Evolutionary conservation across 2,329 filamentous ascomycete genomes (phyloP).

Genomic region (Fusarium cyanostomum): DNA sequence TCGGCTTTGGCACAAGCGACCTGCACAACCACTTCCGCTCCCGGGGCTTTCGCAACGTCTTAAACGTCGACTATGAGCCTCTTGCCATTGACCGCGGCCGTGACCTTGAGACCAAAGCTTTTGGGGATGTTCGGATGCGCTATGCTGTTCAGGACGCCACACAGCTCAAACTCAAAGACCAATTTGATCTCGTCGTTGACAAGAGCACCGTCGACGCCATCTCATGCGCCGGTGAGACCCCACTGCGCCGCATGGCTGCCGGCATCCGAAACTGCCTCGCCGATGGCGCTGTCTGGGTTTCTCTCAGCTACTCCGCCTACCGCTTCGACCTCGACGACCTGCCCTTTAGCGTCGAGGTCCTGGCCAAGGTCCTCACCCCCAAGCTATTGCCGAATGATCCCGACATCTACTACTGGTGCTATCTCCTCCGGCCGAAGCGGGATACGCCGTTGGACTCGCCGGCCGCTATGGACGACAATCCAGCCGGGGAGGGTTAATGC

Average conservation of each 20-base stretch:
- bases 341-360: constrained; percentile 54
- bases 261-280: constrained; percentile 49
- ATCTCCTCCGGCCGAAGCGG: constrained; percentile 51
- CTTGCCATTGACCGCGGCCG: constrained; percentile 56
- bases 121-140: constrained; percentile 55
- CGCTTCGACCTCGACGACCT: constrained; percentile 52
- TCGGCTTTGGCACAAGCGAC: constrained; percentile 62
- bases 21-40: constrained; percentile 58
- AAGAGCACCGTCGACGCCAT: constrained; percentile 62
- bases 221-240: constrained; percentile 54
- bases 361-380: constrained; percentile 54
- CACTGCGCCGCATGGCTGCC: constrained; percentile 51
- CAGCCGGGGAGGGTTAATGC: constrained; percentile 17
- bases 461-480: constrained; percentile 1
- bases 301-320: constrained; percentile 56
- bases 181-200: constrained; percentile 57
- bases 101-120: constrained; percentile 51
- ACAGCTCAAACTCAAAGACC: constrained; percentile 40
- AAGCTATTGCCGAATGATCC: constrained; percentile 56
- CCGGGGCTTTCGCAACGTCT: constrained; percentile 54
- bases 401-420: constrained; percentile 58
- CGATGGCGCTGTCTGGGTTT: constrained; percentile 56
- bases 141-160: constrained; percentile 60
- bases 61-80: constrained; percentile 62
- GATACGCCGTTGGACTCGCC: constrained; percentile 13